These are phyloP conservation scores for Wickerhamomyces strasburgensis DNA, from an alignment of 805 yeast genomes.

Conservation along the genomic window DNA sequence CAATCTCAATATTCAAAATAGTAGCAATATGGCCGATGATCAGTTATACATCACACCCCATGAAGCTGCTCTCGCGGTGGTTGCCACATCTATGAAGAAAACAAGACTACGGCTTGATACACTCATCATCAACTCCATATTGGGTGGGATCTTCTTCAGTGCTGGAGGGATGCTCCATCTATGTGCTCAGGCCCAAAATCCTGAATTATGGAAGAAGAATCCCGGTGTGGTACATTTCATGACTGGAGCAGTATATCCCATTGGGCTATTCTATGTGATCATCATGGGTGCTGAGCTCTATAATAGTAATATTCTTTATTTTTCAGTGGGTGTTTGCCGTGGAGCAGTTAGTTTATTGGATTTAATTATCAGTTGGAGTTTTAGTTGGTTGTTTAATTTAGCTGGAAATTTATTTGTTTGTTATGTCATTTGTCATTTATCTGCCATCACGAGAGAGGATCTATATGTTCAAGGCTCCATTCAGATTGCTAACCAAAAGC, in stretches of 20 bases:
- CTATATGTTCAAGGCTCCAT: constrained; percentile 44
- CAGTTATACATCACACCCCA: constrained; percentile 64
- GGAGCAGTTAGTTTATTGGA: constrained; percentile 68
- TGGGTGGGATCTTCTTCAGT: constrained; percentile 67
- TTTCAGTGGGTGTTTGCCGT: constrained; percentile 61
- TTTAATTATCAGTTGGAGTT: constrained; percentile 56
- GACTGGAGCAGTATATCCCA: constrained; percentile 61
- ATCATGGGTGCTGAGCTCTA: constrained; percentile 71
- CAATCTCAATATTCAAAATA: constrained; percentile 1
- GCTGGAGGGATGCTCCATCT: constrained; percentile 71
- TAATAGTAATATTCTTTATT: constrained; percentile 70
- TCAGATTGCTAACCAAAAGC: constrained; percentile 39
- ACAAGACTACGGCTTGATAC: constrained; percentile 60
- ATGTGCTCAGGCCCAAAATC: constrained; percentile 48
- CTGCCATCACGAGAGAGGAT: constrained; percentile 42
- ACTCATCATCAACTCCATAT: constrained; percentile 54
- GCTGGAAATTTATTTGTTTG: constrained; percentile 62
- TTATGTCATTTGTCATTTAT: constrained; percentile 54
- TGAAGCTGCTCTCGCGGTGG: constrained; percentile 79
- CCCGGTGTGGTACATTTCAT: constrained; percentile 51
- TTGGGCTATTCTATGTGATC: constrained; percentile 72
- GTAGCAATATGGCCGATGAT: constrained; percentile 35
- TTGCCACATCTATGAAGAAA: constrained; percentile 82
- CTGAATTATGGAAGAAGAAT: constrained; percentile 34
- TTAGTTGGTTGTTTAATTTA: constrained; percentile 64